Conservation (phyloP, 352 stramenopile genomes). For the Phytophthora agathidicida region DNA sequence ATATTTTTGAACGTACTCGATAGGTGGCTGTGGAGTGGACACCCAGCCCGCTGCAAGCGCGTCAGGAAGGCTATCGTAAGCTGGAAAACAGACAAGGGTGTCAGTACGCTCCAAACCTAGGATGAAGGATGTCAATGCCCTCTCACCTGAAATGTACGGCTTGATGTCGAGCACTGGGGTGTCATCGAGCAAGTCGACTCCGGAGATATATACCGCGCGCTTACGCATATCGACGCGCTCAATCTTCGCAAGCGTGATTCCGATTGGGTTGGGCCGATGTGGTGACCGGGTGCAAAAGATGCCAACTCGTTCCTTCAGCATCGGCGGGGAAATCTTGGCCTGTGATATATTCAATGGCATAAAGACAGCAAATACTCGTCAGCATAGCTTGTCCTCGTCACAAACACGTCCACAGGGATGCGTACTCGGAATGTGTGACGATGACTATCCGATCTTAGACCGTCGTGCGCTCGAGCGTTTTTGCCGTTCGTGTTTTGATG, state of each 20-base stretch:
- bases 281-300: slow-evolving; percentile 97
- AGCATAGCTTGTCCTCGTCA: not conserved
- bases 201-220: slow-evolving; percentile 80
- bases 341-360: slow-evolving; percentile 10
- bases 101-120: not conserved
- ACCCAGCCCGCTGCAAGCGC: slow-evolving; percentile 52
- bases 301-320: slow-evolving; percentile 84
- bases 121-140: not conserved
- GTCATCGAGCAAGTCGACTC: slow-evolving; percentile 94
- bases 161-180: slow-evolving; percentile 99
- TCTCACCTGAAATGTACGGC: slow-evolving; percentile 93
- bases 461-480: slow-evolving; percentile 66
- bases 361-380: not conserved
- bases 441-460: slow-evolving; percentile 74
- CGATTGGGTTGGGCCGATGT: slow-evolving; percentile 97
- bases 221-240: slow-evolving; percentile 71
- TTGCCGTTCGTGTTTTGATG: slow-evolving; percentile 91
- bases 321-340: slow-evolving; percentile 75
- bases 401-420: not conserved
- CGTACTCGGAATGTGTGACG: slow-evolving; percentile 65
- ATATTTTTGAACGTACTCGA: slow-evolving; percentile 37
- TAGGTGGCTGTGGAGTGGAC: slow-evolving; percentile 35
- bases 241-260: slow-evolving; percentile 91
- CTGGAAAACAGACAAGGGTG: slow-evolving; percentile 20
- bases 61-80: slow-evolving; percentile 58